phyloP scores from a whole-genome alignment of 805 yeast species.

The Lipomyces kockii region DNA sequence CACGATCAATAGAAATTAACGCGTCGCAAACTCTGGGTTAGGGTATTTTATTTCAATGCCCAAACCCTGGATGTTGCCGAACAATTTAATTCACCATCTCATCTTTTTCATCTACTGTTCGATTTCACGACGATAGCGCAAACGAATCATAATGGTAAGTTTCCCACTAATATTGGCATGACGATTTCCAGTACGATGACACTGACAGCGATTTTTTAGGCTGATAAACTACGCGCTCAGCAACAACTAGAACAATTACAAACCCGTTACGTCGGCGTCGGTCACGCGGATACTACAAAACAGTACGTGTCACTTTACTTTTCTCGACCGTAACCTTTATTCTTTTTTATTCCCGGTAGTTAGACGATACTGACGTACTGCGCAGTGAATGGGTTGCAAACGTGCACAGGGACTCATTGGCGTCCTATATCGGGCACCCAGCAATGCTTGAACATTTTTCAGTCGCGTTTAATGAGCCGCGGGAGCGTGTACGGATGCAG shows the following conservation, averaged over 20 bases:
- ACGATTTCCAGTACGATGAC: neutral
- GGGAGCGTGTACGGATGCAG: conserved; percentile 33
- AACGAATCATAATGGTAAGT: neutral
- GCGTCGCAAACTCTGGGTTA: no score
- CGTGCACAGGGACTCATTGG: conserved; percentile 67
- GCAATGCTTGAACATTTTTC: conserved; percentile 59
- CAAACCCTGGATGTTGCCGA: no score
- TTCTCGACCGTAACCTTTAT: neutral
- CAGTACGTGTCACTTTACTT: conserved; percentile 42
- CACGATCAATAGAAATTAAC: no score
- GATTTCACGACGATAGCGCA: no score
- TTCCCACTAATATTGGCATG: neutral
- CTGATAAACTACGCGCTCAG: conserved; percentile 39
- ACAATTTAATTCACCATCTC: no score
- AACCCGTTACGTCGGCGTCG: conserved; percentile 64
- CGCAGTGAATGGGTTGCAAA: conserved; percentile 67
- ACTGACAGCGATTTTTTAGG: conserved; percentile 20
- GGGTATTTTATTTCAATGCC: no score
- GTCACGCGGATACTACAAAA: conserved; percentile 70
- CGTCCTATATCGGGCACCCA: conserved; percentile 65
- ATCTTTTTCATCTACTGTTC: no score
- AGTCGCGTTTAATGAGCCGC: conserved; percentile 56
- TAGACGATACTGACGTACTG: neutral
- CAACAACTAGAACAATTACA: conserved; percentile 40
- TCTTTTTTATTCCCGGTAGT: neutral